Evolutionary conservation across 2,329 filamentous ascomycete species (phyloP), one percentile per base, ranked within the genome.

Genomic region (Ascochyta fabae): DNA sequence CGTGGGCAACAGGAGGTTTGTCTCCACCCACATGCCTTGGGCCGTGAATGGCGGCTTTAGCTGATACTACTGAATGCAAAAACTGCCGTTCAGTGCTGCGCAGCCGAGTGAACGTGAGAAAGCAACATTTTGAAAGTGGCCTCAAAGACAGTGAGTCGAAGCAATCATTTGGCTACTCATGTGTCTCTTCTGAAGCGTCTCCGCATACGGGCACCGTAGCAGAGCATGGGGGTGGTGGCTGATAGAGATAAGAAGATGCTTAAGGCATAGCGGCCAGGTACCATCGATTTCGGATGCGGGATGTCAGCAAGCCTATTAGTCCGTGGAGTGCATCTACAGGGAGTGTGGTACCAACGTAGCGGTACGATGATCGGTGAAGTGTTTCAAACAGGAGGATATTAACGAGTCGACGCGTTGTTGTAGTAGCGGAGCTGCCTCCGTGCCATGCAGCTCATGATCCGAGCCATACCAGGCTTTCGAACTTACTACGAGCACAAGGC

Each of bases 351-450:
- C 39, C 34, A 19, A 45, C 16, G 19, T 26, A 34, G 45, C 23
- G 39, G 39, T 43, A 44, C 23, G 27, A 45, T 33, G 40, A 23
- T 29, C 45, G 27, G 15, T 16, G 26, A 19, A 34, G 22, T 49
- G 22, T 3, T 19, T 19, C 19, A 19, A 19, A 19, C 19, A 19
- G 19, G 19, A 19, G 19, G 19, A 19, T 19, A 19, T 19, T 19
- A 19, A 19, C 19, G 19, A 19, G 19, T 19, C 19, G 19, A 19
- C 19, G 19, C 19, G 19, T 41, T 15, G 36, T 31, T 44, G 26
- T 33, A 45, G 27, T 33, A 45, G 27, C 52, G 51, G 51, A 54
- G 26, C 22, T 23, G 1, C 7, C 22, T 45, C 51, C 51, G 51
- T 48, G 45, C 45, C 45, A 45, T 35, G 26, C 47, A 43, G 16